phyloP scores from a whole-genome alignment of 495 filamentous ascomycete species.

The Glutinoglossum americanum region DNA sequence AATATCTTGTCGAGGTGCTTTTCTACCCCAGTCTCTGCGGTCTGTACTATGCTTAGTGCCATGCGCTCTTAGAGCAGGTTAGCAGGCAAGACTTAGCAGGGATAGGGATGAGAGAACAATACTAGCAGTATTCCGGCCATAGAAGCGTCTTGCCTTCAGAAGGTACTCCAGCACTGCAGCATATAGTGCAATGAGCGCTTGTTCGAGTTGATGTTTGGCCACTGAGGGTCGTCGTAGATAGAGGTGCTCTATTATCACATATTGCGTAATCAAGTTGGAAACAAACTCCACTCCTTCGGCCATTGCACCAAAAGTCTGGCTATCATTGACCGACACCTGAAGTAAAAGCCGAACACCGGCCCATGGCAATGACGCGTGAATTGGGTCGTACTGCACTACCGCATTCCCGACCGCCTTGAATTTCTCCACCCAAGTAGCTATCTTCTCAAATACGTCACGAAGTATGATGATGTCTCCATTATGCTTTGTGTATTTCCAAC shows the following conservation, averaged over 20 bases:
- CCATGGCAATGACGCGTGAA: conserved; percentile 24
- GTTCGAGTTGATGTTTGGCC: conserved; percentile 7
- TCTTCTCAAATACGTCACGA: conserved; percentile 18
- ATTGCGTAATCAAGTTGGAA: conserved; percentile 12
- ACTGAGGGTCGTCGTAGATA: conserved; percentile 9
- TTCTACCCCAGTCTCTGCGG: not conserved
- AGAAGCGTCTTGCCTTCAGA: conserved; percentile 7
- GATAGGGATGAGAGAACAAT: not conserved
- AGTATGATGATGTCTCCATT: conserved; percentile 16
- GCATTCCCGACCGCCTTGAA: conserved; percentile 21
- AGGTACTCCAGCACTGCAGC: conserved; percentile 7
- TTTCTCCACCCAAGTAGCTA: conserved; percentile 18
- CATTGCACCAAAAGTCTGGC: conserved; percentile 7
- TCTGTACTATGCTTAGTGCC: not conserved
- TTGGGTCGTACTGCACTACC: conserved; percentile 19
- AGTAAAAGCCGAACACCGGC: conserved; percentile 22
- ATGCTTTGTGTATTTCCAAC: conserved; percentile 8
- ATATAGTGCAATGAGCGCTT: conserved; percentile 11
- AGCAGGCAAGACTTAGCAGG: not conserved
- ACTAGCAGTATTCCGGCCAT: not conserved
- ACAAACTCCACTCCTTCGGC: conserved; percentile 13
- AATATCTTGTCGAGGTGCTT: not conserved
- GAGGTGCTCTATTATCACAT: conserved; percentile 12
- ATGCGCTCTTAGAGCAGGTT: not conserved
- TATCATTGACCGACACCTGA: conserved; percentile 13